These are phyloP conservation scores for Athelia psychrophila DNA, from an alignment of 1,284 basidiomycete genomes.

Conservation along the genomic window DNA sequence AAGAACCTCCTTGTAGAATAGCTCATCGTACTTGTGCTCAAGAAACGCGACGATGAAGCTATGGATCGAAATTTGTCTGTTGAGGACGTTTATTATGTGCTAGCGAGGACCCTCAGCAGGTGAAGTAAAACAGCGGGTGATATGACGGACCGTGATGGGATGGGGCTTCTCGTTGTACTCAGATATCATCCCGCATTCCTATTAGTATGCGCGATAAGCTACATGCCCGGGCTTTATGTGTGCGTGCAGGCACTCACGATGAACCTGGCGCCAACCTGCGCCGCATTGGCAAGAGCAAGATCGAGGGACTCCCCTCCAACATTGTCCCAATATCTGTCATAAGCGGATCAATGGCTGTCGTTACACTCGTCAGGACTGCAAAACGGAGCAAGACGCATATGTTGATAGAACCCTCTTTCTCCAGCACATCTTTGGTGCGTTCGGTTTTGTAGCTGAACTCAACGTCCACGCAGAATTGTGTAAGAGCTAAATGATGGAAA, in stretches of 20 bases:
- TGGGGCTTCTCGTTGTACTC: conserved; percentile 22
- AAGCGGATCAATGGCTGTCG: conserved; percentile 6
- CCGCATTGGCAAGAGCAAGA: conserved; percentile 37
- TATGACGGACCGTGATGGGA: conserved; percentile 15
- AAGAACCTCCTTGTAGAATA: conserved; percentile 52
- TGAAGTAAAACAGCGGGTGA: not conserved
- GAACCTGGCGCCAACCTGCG: conserved; percentile 47
- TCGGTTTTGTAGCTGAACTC: conserved; percentile 64
- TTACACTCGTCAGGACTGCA: too few relatives aligned
- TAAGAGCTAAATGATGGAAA: conserved; percentile 46
- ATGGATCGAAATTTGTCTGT: conserved; percentile 48
- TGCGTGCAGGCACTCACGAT: conserved; percentile 46
- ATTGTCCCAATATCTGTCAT: conserved; percentile 38
- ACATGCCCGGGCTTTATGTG: conserved; percentile 15
- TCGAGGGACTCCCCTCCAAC: conserved; percentile 48
- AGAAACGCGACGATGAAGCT: conserved; percentile 58
- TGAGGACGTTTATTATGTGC: conserved; percentile 37
- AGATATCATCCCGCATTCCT: conserved; percentile 35
- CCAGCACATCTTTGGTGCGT: conserved; percentile 40
- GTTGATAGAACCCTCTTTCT: conserved; percentile 42
- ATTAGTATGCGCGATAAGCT: conserved; percentile 5
- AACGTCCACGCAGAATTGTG: conserved; percentile 51
- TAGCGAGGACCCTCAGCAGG: not conserved
- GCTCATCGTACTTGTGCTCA: conserved; percentile 31
- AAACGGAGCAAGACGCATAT: conserved; percentile 32